A percentile compares a stretch with the other conserved stretches of the same genome.
phyloP scores from a whole-genome alignment of 106 monocot species.

The Ottelia alismoides region DNA sequence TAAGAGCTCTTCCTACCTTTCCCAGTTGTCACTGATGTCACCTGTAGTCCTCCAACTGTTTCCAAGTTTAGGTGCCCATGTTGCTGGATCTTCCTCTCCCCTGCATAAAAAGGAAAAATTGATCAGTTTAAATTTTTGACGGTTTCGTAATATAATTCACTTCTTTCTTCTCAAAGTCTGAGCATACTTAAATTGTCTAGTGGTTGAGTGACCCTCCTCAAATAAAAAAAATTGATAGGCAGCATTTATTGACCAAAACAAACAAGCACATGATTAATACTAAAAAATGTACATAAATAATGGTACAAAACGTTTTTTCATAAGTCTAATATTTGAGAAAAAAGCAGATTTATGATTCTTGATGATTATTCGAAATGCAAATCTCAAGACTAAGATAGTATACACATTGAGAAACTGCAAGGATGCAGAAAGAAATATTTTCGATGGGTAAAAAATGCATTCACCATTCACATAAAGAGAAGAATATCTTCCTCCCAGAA shows the following conservation, averaged over 20 bases:
- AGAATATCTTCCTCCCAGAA: conserved; percentile 63
- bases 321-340: too few species aligned
- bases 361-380: too few species aligned
- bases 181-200: too few species aligned
- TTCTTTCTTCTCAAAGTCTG: too few species aligned
- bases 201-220: too few species aligned
- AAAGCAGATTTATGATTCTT: too few species aligned
- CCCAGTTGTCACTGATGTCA: conserved; percentile 78
- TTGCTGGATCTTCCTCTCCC: conserved; percentile 75
- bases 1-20: conserved; percentile 32
- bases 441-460: background rate
- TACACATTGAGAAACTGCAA: background rate
- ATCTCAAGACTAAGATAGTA: too few species aligned
- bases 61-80: conserved; percentile 55
- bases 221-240: background rate
- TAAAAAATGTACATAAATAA: too few species aligned
- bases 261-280: too few species aligned
- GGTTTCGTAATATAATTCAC: too few species aligned
- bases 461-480: conserved; percentile 94
- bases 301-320: too few species aligned
- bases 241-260: background rate
- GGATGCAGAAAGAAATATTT: background rate
- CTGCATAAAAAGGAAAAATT: conserved; percentile 34
- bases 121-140: too few species aligned
- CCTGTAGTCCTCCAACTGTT: conserved; percentile 97